These are phyloP conservation scores for Blepharisma japonicum DNA, from an alignment of 73 alveolate genomes.

Conservation along the genomic window DNA sequence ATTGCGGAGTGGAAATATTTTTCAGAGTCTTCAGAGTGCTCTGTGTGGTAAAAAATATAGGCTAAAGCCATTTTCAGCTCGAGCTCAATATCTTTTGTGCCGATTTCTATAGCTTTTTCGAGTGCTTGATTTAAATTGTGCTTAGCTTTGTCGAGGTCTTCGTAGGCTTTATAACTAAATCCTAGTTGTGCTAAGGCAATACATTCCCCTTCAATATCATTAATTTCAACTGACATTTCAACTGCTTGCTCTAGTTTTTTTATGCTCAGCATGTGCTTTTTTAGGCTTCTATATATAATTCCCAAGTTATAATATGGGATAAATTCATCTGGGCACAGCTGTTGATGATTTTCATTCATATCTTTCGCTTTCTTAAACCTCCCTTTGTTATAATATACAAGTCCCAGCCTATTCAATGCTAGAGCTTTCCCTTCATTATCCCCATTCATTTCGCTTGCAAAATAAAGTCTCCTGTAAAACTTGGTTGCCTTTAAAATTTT, in stretches of 20 bases:
- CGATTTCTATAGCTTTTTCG: not conserved
- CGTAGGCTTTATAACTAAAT: not conserved
- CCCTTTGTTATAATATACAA: conserved; percentile 22
- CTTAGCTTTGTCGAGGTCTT: not conserved
- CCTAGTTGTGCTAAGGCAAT: conserved; percentile 15
- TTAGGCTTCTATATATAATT: not conserved
- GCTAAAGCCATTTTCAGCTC: conserved; percentile 24
- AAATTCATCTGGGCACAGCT: not conserved
- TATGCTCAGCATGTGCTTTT: not conserved
- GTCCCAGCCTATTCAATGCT: conserved; percentile 34
- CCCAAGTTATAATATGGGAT: conserved; percentile 24
- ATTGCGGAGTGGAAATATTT: not conserved
- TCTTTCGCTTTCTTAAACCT: not conserved
- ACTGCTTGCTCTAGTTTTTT: not conserved
- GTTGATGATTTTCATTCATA: not conserved
- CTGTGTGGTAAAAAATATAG: not conserved
- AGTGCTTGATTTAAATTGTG: not conserved
- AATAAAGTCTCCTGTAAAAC: conserved; percentile 21
- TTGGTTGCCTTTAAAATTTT: conserved; percentile 3
- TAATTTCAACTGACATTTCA: not conserved
- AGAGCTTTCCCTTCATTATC: conserved; percentile 29
- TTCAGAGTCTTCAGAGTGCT: not conserved
- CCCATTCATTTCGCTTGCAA: conserved; percentile 10
- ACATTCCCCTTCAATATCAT: conserved; percentile 2
- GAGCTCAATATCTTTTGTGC: not conserved